Conservation (phyloP, 139 green algal genomes). For the Coelastrella sp. region DNA sequence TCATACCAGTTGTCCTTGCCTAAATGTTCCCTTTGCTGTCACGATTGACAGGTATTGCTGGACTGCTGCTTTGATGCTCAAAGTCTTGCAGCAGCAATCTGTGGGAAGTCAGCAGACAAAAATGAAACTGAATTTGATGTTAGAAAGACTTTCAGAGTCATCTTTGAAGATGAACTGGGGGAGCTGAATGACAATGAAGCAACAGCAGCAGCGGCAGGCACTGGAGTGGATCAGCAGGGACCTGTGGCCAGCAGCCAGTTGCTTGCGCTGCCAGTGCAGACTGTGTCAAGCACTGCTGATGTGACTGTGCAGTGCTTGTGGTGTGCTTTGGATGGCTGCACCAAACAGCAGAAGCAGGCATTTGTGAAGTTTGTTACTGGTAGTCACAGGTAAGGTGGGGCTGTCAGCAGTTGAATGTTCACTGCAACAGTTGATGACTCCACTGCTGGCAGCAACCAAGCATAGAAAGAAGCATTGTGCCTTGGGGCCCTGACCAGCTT, state of each 20-base stretch:
- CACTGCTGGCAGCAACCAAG: neutral
- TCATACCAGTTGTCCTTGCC: neutral
- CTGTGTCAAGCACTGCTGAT: neutral
- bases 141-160: neutral
- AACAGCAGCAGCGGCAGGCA: neutral
- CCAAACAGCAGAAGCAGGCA: slow-evolving; percentile 31
- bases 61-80: slow-evolving; percentile 17
- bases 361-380: slow-evolving; percentile 73
- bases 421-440: neutral
- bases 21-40: neutral
- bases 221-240: neutral
- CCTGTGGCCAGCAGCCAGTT: neutral
- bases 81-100: slow-evolving; percentile 6
- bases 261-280: neutral
- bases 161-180: neutral
- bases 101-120: neutral
- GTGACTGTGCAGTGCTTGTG: slow-evolving; percentile 53
- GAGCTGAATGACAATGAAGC: neutral
- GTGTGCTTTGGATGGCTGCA: slow-evolving; percentile 57
- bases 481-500: too few relatives aligned
- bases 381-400: slow-evolving; percentile 11
- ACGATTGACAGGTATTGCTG: neutral
- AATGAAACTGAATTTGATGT: neutral
- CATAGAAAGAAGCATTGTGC: neutral
- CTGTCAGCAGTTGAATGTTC: neutral